phyloP scores from a whole-genome alignment of 2,329 filamentous ascomycete species.

The Ophiostoma australiae region DNA sequence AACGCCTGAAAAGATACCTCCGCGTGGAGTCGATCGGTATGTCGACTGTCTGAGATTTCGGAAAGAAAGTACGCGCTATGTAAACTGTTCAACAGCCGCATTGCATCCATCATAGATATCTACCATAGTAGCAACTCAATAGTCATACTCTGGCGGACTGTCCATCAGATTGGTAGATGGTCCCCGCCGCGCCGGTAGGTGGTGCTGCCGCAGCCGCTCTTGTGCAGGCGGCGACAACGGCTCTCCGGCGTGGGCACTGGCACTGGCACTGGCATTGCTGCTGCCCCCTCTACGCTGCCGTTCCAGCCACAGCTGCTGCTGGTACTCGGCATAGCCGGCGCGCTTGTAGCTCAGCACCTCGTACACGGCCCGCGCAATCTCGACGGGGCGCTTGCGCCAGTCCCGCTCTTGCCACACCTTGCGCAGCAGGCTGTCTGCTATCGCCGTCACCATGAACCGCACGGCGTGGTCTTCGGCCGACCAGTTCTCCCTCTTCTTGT shows the following conservation, averaged over 20 bases:
- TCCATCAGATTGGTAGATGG: neutral
- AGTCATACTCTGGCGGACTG: slow-evolving; percentile 3
- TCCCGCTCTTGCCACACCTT: slow-evolving; percentile 34
- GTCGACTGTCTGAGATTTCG: neutral
- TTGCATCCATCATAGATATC: neutral
- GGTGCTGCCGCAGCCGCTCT: neutral
- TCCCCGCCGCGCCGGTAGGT: neutral
- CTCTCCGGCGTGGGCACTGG: neutral
- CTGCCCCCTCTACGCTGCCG: neutral
- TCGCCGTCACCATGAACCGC: slow-evolving; percentile 38
- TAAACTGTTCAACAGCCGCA: neutral
- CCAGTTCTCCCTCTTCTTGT: slow-evolving; percentile 39
- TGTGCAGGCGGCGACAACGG: neutral
- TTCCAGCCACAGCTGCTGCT: slow-evolving; percentile 16
- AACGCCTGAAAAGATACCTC: neutral
- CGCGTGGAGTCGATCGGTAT: neutral
- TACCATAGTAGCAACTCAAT: neutral
- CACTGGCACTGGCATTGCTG: neutral
- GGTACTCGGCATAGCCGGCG: slow-evolving; percentile 28
- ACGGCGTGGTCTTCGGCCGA: slow-evolving; percentile 37
- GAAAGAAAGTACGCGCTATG: neutral
- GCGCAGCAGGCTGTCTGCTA: slow-evolving; percentile 36
- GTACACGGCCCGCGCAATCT: slow-evolving; percentile 36
- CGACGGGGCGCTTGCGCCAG: slow-evolving; percentile 33
- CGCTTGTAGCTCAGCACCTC: slow-evolving; percentile 38